Evolutionary conservation across 371 early-diverging fungal genomes (phyloP).

Genomic region (Saksenaea oblongispora): DNA sequence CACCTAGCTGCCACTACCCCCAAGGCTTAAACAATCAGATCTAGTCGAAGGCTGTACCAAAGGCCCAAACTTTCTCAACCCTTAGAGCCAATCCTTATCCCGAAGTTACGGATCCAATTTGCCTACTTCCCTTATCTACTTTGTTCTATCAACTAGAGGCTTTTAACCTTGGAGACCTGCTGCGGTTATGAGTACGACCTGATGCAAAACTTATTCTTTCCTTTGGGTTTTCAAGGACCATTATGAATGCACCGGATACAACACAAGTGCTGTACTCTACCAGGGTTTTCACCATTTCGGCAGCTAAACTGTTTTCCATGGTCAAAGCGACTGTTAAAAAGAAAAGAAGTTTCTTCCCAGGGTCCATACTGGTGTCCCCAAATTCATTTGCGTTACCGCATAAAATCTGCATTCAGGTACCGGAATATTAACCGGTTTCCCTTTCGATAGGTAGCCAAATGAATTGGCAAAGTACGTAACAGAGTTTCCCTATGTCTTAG

Average conservation of each 20-base stretch:
- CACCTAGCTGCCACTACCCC: too few relatives aligned
- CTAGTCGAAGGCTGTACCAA: too few relatives aligned
- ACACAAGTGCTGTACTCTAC: constrained; percentile 47
- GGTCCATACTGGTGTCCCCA: constrained; percentile 54
- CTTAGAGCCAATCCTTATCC: constrained; percentile 28
- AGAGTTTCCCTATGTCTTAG: constrained; percentile 61
- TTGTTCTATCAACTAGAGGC: constrained; percentile 68
- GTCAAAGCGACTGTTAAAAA: constrained; percentile 42
- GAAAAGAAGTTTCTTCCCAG: constrained; percentile 65
- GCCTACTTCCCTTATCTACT: constrained; percentile 69
- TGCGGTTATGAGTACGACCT: constrained; percentile 66
- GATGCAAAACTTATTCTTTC: constrained; percentile 54
- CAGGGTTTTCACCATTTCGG: constrained; percentile 49
- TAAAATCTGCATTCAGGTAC: constrained; percentile 55
- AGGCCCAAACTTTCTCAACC: constrained; percentile 1
- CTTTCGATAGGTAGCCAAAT: constrained; percentile 54
- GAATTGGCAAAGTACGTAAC: constrained; percentile 33
- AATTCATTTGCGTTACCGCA: constrained; percentile 55
- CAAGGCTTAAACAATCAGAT: too few relatives aligned
- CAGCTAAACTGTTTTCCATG: constrained; percentile 54
- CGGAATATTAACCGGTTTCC: constrained; percentile 68
- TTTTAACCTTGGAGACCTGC: constrained; percentile 65
- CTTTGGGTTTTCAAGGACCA: constrained; percentile 63
- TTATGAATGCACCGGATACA: constrained; percentile 54
- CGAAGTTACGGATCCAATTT: constrained; percentile 70